Base-by-base conservation (phyloP, 1,139 yeast genomes). In the Lodderomyces oxycetoniae region DNA sequence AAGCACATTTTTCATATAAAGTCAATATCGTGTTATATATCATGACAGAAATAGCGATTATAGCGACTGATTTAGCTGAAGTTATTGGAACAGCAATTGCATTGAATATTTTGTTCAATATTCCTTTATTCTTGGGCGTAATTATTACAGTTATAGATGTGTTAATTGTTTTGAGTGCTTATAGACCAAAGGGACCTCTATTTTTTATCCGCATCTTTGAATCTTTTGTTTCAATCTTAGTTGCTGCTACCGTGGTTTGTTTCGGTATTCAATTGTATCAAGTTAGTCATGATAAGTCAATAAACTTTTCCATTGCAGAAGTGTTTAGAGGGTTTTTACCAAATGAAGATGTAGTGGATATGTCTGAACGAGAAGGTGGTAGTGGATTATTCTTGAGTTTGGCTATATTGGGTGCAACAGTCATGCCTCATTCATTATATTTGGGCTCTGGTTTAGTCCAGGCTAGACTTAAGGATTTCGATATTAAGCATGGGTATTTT, bases 351-450 rank as follows among this genome's bases (percentile, higher is more conserved):
- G 77, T 87, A 12, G 70, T 87, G 25, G 73, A 67, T 42, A 59
- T 64, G 59, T 54, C 59, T n/a, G 85, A 86, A 36, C 48, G 67
- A 35, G 77, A 80, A 39, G 80, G 85, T 25, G 72, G 71, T 10
- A 66, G 61, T 45, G 97, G 96, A 0, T 64, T 89, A 29, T 91
- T 85, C 53, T 65, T 87, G 28, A 79, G 95, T 34, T 78, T 94
- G 46, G 97, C 96, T 15, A 84, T 91, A 36, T 66, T 91, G 36
- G 98, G 98, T 14, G 96, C 97, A 19, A 93, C 97, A 1, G 95
- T 91, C 20, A 91, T 91, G 98, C 98, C 98, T 3, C 98, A 91
- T 56, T 83, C 95, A 1, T 65, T 91, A 30, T 91, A 85, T 53
- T 65, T 91, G 37, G 98, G 98, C 1, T 84, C 95, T 0, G 95